phyloP scores from a whole-genome alignment of 805 yeast genomes.

The Ogataea dorogensis region DNA sequence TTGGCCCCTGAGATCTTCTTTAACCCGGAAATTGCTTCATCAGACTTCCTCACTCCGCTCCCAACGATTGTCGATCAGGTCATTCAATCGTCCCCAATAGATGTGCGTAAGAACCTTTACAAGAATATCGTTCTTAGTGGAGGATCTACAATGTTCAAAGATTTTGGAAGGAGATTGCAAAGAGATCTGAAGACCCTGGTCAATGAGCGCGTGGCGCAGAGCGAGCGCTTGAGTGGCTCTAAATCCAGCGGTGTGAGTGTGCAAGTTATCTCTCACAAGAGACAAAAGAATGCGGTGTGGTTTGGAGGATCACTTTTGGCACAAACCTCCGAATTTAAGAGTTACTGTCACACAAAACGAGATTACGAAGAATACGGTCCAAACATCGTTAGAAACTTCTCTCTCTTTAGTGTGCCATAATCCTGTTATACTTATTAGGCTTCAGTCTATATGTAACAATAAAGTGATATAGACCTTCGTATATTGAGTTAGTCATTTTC shows the following conservation, averaged over 20 bases:
- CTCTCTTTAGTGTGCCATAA: constrained; percentile 88
- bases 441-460: constrained; percentile 1
- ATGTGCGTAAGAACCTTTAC: constrained; percentile 94
- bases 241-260: constrained; percentile 94
- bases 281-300: constrained; percentile 99
- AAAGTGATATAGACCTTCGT: constrained; percentile 3
- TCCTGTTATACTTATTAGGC: too few species aligned
- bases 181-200: constrained; percentile 88
- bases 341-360: constrained; percentile 94
- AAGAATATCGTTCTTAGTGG: constrained; percentile 95
- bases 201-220: constrained; percentile 78
- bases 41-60: constrained; percentile 92
- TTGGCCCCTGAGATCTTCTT: constrained; percentile 99
- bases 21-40: constrained; percentile 94
- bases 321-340: constrained; percentile 93
- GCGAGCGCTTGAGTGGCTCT: constrained; percentile 72
- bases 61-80: constrained; percentile 96
- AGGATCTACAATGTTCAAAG: constrained; percentile 98
- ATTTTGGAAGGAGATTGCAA: constrained; percentile 95
- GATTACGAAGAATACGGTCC: constrained; percentile 99
- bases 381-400: constrained; percentile 93
- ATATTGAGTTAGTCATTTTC: background rate
- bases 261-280: constrained; percentile 93
- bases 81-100: constrained; percentile 93
- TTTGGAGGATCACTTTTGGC: constrained; percentile 97